Percentiles rank a stretch among this genome's conserved stretches.
Evolutionary conservation across 306 rosid genomes (phyloP).

Genomic region (Cucurbita ficifolia): DNA sequence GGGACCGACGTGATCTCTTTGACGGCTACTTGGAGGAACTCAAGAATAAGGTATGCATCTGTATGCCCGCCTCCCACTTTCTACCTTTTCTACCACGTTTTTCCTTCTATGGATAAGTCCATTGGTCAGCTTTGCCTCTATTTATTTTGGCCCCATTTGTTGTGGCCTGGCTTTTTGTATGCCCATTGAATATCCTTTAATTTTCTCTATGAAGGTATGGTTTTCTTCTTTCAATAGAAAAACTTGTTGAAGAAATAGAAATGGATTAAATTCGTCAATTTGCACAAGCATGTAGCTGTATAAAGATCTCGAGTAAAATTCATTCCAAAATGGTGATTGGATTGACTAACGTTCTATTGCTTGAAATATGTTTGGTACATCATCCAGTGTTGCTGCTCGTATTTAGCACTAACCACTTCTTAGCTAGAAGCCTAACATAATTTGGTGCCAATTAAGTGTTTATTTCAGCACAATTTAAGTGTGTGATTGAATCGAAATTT

Average conservation of each 20-base stretch:
- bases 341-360: neutral
- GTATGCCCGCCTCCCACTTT: constrained; percentile 12
- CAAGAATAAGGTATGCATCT: constrained; percentile 33
- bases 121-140: neutral
- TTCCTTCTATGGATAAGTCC: neutral
- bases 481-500: neutral
- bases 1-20: constrained; percentile 74
- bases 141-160: neutral
- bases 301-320: neutral
- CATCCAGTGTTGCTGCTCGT: neutral
- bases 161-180: neutral
- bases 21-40: constrained; percentile 69
- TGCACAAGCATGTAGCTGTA: neutral
- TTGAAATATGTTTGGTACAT: neutral
- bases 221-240: neutral
- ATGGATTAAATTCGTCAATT: neutral
- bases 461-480: neutral
- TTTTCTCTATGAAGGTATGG: neutral
- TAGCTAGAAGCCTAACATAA: neutral
- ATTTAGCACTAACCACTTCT: neutral
- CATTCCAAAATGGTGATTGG: neutral
- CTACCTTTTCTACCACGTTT: neutral
- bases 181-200: neutral
- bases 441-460: neutral
- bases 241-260: neutral